Conservation (phyloP, 345 rosid genomes). For the Moricandia moricandioides region DNA sequence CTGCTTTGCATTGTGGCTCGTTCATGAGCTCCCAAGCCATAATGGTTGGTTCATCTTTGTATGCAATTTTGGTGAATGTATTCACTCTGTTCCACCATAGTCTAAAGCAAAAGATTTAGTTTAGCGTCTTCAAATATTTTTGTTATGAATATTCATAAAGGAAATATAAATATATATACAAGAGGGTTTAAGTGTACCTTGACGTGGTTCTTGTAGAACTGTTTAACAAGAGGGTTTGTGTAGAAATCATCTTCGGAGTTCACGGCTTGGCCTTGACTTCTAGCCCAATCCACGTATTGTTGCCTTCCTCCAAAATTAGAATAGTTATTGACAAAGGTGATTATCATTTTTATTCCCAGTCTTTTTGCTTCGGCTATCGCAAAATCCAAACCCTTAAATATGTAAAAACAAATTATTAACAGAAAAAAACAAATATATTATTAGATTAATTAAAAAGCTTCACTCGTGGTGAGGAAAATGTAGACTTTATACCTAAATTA, state of each 20-base stretch:
- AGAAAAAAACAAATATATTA: not conserved
- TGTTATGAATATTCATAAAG: not conserved
- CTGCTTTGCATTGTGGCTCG: conserved; percentile 58
- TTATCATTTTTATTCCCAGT: conserved; percentile 28
- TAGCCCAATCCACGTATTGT: conserved; percentile 33
- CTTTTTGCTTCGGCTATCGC: conserved; percentile 35
- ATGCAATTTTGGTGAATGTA: conserved; percentile 54
- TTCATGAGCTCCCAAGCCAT: conserved; percentile 92
- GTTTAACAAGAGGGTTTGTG: conserved; percentile 23
- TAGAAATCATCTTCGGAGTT: conserved; percentile 31
- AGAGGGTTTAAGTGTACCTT: conserved; percentile 11
- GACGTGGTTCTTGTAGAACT: conserved; percentile 30
- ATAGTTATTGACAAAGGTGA: conserved; percentile 26
- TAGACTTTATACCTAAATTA: not conserved
- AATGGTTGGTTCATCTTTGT: conserved; percentile 73
- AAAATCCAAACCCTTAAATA: conserved; percentile 35
- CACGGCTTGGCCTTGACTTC: conserved; percentile 7
- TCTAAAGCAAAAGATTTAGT: conserved; percentile 21
- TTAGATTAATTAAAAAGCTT: not conserved
- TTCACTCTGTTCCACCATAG: conserved; percentile 66
- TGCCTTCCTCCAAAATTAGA: conserved; percentile 27
- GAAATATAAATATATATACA: too few relatives aligned
- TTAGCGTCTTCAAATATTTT: not conserved
- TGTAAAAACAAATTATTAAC: not conserved
- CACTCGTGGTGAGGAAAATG: not conserved